Base-by-base conservation (phyloP, 1,139 yeast species). In the Saccharomyces pastorianus region DNA sequence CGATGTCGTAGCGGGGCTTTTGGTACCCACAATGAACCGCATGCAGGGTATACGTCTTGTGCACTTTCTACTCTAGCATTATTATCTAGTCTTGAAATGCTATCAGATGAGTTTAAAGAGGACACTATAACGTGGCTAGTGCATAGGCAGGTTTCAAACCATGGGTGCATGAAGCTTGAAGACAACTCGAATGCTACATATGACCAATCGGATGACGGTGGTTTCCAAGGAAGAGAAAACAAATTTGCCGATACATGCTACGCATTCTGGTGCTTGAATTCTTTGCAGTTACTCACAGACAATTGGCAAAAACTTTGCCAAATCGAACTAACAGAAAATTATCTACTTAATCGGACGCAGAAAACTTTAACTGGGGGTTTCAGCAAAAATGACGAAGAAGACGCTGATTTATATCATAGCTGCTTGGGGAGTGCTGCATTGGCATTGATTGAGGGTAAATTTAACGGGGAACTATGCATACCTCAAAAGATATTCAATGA, bases 241-340 rank as follows among this genome's bases (percentile, higher is more conserved):
- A 93, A 93, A 67, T 79, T 78, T 52, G 85, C 87, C 3, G 99
- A 93, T 68, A 87, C 96, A 0, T 93, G 99, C 71, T 93, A 93
- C 69, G 81, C 88, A 7, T 93, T 91, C 78, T 93, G 99, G 99
- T 80, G 83, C 50, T 69, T 83, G 7, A 95, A 82, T 1, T 75
- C 89, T 8, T 71, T 90, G 56, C 66, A 67, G 1, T 49, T 68
- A 84, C 34, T 68, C 59, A 2, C 57, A 56, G 3, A 61, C 60
- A 34, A 61, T 65, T 54, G 56, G 55, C 52, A 51, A 46, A 46
- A 17, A 0, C 65, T 82, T 17, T 64, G 80, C 1, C 76, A 84
- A 55, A 51, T 61, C 1, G 65, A 66, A 0, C 65, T 67, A 17
- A 26, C 49, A 3, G 62, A 66, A 6, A 60, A 66, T 3, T 90